These are phyloP conservation scores for Hippophae tibetana DNA, from an alignment of 306 rosid genomes.

Conservation along the genomic window DNA sequence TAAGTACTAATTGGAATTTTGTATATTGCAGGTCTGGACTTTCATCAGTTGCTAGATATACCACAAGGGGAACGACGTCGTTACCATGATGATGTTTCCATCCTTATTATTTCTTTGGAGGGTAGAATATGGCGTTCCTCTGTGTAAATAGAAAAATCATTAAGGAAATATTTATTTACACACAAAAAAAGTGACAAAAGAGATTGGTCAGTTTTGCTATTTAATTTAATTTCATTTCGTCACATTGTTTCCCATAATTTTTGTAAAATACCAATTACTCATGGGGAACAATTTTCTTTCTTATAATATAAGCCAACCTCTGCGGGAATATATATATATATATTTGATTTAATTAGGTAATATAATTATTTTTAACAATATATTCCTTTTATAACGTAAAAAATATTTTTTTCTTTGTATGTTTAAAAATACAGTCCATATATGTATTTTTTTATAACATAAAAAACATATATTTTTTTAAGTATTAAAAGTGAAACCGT, in stretches of 20 bases:
- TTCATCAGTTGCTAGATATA: conserved; percentile 71
- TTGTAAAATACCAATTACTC: conserved; percentile 2
- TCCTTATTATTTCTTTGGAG: conserved; percentile 59
- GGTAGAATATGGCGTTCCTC: conserved; percentile 73
- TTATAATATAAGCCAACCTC: neutral
- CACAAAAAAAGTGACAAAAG: conserved; percentile 4
- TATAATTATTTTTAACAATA: too few relatives aligned
- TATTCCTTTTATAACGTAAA: too few relatives aligned
- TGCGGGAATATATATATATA: too few relatives aligned
- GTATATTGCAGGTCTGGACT: conserved; percentile 50
- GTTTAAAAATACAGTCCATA: too few relatives aligned
- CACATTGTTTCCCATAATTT: neutral
- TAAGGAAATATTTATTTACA: neutral
- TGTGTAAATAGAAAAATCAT: conserved; percentile 23
- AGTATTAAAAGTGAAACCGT: too few relatives aligned
- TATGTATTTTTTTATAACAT: too few relatives aligned
- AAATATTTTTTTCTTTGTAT: too few relatives aligned
- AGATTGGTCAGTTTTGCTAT: conserved; percentile 12
- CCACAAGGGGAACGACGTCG: conserved; percentile 74
- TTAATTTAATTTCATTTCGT: conserved; percentile 3
- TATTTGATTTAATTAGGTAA: neutral
- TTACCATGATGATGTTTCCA: conserved; percentile 75
- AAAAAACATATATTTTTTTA: too few relatives aligned
- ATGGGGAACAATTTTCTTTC: neutral
- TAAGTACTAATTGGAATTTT: conserved; percentile 7